Evolutionary conservation across 2,329 filamentous ascomycete species (phyloP), one percentile per base, ranked within the genome.

Genomic region (Calonectria multiphialidica): DNA sequence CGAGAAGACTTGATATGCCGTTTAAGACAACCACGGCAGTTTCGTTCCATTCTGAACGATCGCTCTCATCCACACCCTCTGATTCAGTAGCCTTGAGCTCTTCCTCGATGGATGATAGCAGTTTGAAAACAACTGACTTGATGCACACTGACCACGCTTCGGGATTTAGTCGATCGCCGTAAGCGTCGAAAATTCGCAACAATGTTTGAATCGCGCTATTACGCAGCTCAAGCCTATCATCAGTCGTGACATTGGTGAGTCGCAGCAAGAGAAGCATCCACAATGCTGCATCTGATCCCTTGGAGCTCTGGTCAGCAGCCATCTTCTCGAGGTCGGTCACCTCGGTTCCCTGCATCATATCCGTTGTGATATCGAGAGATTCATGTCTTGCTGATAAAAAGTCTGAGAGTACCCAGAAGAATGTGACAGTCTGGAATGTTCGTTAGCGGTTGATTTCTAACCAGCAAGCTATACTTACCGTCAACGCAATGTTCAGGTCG

Each of bases 331-430:
- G 84, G 66, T 93, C 92, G 6, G 83, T 75, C 13, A 78, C 78
- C 77, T 90, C 84, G 72, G 88, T 80, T 72, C 88, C 85, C 53
- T 87, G 83, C 68, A 92, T 87, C 71, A 92, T 86, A 63, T 88
- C 87, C 50, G 88, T 85, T 0, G 88, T 91, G 37, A 93, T 89
- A 1, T 88, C 87, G 53, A 93, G 88, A 0, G 88, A 86, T 70
- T 87, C 87, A 66, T 88, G 90, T 76, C 90, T 90, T 3, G 88
- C 85, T 1, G 91, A 92, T 5, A 98, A 87, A 75, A 96, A 97
- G 82, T 98, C 96, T 0, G 96, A 98, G 9, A 98, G 90, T 66
- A 96, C 96, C 95, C 96, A 98, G 82, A 98, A 98, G 80, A 98
- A 97, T 0, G 96, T 98, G 10, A 98, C 94, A 1, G 96, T 97